phyloP scores from a whole-genome alignment of 495 filamentous ascomycete species.

The Chaetomidium leptoderma region DNA sequence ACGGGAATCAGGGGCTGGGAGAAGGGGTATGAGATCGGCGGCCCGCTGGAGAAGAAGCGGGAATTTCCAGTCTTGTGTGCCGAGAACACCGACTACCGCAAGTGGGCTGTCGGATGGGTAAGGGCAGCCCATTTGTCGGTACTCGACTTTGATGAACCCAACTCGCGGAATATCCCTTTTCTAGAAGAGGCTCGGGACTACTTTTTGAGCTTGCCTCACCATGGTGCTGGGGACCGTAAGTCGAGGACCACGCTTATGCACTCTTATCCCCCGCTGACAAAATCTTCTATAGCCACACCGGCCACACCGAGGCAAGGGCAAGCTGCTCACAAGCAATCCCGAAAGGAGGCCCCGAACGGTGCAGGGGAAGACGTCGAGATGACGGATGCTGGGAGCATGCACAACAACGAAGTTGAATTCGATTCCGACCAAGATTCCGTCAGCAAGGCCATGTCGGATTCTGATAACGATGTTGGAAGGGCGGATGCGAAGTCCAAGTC shows the following conservation, averaged over 20 bases:
- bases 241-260: too few species aligned
- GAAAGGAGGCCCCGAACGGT: not conserved
- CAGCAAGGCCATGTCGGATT: not conserved
- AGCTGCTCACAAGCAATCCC: too few species aligned
- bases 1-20: slow-evolving; percentile 39
- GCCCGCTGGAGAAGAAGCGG: slow-evolving; percentile 29
- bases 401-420: not conserved
- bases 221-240: not conserved
- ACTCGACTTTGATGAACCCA: slow-evolving; percentile 28
- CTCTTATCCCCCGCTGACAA: too few species aligned
- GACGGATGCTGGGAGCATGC: slow-evolving; percentile 9
- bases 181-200: slow-evolving; percentile 21
- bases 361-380: slow-evolving; percentile 21
- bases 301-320: too few species aligned
- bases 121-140: slow-evolving; percentile 21
- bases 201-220: slow-evolving; percentile 5
- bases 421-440: not conserved
- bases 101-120: slow-evolving; percentile 29
- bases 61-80: slow-evolving; percentile 45
- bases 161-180: slow-evolving; percentile 15
- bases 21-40: slow-evolving; percentile 38
- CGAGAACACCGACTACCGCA: slow-evolving; percentile 22
- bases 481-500: not conserved
- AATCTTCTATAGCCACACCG: slow-evolving; percentile 4
- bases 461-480: not conserved